phyloP scores from a whole-genome alignment of 139 green algal species.

The Chlamydomonas sp. region DNA sequence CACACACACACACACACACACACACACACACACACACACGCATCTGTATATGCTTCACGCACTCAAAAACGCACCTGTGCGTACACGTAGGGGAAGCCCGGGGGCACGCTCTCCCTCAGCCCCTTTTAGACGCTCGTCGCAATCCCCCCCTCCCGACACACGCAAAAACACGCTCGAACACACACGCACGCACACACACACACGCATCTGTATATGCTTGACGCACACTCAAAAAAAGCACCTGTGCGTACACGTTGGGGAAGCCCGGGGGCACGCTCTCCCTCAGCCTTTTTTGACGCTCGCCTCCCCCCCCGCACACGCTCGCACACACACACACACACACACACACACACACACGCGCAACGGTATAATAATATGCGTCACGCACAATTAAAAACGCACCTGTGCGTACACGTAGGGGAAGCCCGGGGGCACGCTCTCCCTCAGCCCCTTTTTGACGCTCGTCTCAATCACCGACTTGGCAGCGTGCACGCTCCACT shows the following conservation, averaged over 20 bases:
- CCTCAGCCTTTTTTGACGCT: slow-evolving; percentile 57
- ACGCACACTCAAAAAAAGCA: too few species aligned
- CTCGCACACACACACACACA: too few species aligned
- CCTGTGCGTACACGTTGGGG: slow-evolving; percentile 93
- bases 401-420: slow-evolving; percentile 91
- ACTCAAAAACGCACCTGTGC: too few species aligned
- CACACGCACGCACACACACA: neutral
- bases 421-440: slow-evolving; percentile 88
- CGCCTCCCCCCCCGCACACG: too few species aligned
- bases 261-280: slow-evolving; percentile 76
- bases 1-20: neutral
- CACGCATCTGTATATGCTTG: neutral
- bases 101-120: slow-evolving; percentile 75
- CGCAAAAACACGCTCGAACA: too few species aligned
- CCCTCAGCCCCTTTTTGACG: slow-evolving; percentile 74
- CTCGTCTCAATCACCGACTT: slow-evolving; percentile 69
- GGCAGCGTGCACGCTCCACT: slow-evolving; percentile 89
- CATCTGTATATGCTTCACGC: too few species aligned
- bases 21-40: neutral
- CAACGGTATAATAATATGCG: neutral
- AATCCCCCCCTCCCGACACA: too few species aligned
- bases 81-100: slow-evolving; percentile 91
- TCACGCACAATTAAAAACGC: too few species aligned
- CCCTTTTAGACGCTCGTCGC: slow-evolving; percentile 65
- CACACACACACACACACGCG: neutral